Base-by-base conservation (phyloP, 2,329 filamentous ascomycete genomes). In the Monilinia polystroma region DNA sequence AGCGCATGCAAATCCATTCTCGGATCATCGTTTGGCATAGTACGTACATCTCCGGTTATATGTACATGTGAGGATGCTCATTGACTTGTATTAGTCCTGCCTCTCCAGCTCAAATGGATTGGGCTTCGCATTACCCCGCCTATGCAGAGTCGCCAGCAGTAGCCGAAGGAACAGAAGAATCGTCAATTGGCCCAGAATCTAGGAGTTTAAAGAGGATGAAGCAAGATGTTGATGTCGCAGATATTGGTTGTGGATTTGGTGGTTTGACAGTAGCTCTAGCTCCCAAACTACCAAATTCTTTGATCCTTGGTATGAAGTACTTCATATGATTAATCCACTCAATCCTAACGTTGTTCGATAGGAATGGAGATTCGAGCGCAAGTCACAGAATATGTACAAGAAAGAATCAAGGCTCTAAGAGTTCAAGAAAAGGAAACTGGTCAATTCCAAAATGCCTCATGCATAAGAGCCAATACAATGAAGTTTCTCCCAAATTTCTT, bases 401-500 rank as follows among this genome's bases (percentile, higher is more conserved):
- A 96, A 72, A 90, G 93, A 75, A 91, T 97, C 76, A 86, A 87
- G 71, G 94, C 93, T 5, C 83, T 98, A 23, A 88, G 95, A 4
- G 80, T 82, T 16, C 88, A 93, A 75, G 84, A 86, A 70, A 75
- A 80, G 7, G 80, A 81, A 7, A 76, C 77, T 38, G 78, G 79
- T 62, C 78, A 81, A 57, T 98, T 92, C 78, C 90, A 96, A 76
- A 99, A 99, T 77, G 89, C 94, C 64, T 88, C 90, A 45, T 96
- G 92, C 76, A 82, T 99, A 58, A 89, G 95, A 69, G 91, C 92
- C 71, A 99, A 99, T 81, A 92, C 92, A 6, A 99, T 99, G 95
- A 99, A 99, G 78, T 99, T 98, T 79, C 82, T 99, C n/a, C 94
- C 96, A 69, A 98, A 99, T 77, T 97, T 97, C 83, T 98, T 99